Conservation (phyloP, 2,329 filamentous ascomycete species). For the Trichoderma semiorbis region DNA sequence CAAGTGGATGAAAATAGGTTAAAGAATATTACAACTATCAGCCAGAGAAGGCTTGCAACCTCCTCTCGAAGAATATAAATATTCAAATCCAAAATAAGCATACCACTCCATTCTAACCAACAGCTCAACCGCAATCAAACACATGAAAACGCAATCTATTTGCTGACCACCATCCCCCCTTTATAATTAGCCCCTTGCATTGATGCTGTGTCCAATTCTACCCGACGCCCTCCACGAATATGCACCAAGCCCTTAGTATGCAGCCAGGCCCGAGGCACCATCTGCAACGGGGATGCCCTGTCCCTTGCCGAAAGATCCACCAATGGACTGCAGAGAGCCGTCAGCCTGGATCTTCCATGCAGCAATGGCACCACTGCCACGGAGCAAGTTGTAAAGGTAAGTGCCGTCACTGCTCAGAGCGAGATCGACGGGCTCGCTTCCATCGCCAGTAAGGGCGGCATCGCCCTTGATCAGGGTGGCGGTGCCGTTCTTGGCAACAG, state of each 20-base stretch:
- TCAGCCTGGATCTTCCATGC: slow-evolving; percentile 22
- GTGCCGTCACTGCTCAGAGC: slow-evolving; percentile 22
- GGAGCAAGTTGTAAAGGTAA: slow-evolving; percentile 24
- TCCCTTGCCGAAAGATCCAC: slow-evolving; percentile 22
- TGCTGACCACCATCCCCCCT: not conserved
- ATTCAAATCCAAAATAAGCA: not conserved
- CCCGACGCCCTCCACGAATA: not conserved
- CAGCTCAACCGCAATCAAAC: not conserved
- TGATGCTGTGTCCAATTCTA: not conserved
- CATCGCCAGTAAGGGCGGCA: slow-evolving; percentile 21
- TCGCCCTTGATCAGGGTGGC: slow-evolving; percentile 19
- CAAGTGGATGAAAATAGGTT: not conserved
- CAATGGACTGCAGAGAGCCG: slow-evolving; percentile 22
- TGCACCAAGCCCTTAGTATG: slow-evolving; percentile 6
- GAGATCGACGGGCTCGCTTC: slow-evolving; percentile 22
- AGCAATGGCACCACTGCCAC: slow-evolving; percentile 22
- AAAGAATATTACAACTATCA: not conserved
- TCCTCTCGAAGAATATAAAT: not conserved
- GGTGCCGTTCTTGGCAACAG: slow-evolving; percentile 19
- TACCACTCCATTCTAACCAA: not conserved
- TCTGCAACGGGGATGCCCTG: slow-evolving; percentile 15
- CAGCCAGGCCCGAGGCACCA: slow-evolving; percentile 21
- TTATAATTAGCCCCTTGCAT: not conserved
- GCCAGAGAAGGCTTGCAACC: not conserved
- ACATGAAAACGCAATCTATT: not conserved